Conservation (phyloP, 495 filamentous ascomycete genomes). For the Aspergillus sparsus region DNA sequence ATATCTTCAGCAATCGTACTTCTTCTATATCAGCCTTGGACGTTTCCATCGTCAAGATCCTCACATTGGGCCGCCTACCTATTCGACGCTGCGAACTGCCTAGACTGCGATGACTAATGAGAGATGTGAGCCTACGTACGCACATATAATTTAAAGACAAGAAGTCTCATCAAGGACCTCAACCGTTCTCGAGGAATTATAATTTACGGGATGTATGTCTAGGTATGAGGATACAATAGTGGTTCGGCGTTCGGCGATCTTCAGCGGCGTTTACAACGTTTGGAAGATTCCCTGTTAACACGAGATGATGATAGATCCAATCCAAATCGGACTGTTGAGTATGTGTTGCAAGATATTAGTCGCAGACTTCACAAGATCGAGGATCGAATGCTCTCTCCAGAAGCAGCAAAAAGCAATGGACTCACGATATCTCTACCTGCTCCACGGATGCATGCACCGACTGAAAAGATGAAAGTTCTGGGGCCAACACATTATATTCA, state of each 20-base stretch:
- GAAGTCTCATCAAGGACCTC: too few relatives aligned
- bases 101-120: too few relatives aligned
- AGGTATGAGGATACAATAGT: neutral
- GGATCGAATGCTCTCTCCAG: neutral
- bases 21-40: too few relatives aligned
- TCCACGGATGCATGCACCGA: conserved; percentile 19
- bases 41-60: too few relatives aligned
- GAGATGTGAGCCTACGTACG: too few relatives aligned
- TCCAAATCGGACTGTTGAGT: conserved; percentile 5
- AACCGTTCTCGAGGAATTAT: too few relatives aligned
- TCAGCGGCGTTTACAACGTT: conserved; percentile 20
- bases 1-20: too few relatives aligned
- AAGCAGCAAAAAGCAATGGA: conserved; percentile 4
- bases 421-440: neutral
- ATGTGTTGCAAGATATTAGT: conserved; percentile 17
- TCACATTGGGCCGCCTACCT: too few relatives aligned
- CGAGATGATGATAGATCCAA: neutral
- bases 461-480: conserved; percentile 43
- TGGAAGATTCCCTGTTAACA: conserved; percentile 19
- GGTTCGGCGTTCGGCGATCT: conserved; percentile 12
- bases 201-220: too few relatives aligned
- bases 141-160: too few relatives aligned
- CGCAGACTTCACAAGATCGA: neutral
- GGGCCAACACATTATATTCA: conserved; percentile 45
- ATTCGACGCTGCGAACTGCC: too few relatives aligned